Base-by-base conservation (phyloP, 2,329 filamentous ascomycete genomes). In the Ilyonectria destructans region DNA sequence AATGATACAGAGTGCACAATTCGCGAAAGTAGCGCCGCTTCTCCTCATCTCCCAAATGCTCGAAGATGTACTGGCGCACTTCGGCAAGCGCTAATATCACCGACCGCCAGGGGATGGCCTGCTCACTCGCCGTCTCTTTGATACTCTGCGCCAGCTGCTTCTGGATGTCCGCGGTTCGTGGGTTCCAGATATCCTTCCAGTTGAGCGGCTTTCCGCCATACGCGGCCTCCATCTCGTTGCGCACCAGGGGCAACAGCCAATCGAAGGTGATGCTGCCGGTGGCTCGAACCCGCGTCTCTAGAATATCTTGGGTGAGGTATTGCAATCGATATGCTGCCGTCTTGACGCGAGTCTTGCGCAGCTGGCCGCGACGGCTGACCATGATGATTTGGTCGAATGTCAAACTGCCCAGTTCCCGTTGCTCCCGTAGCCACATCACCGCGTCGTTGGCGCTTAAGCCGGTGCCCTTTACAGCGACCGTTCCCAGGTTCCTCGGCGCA, bases 121-220 rank as follows among this genome's bases (percentile, higher is more conserved):
- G 37, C 8, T 45, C 40, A 23, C 13, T 31, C 3, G 40, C n/a
- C 19, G 23, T 10, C 19, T 48, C 55, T 19, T 13, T 58, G 40
- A 58, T 35, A 17, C 55, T 58, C 33, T 48, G 19, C 4, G 55
- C 55, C 2, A 58, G 29, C 3, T 33, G 21, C 13, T 21, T 48
- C 12, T 31, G 55, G 4, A 58, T 45, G 19, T 58, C 55, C 1
- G 40, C 23, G 15, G 55, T 46, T 33, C 55, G 40, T 7, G 55
- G 55, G n/a, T 58, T 58, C 55, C 23, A 58, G 4, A 58, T 58
- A 19, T 58, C 40, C 17, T 58, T 37, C 55, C 55, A 58, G 13
- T 58, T n/a, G 8, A 58, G 15, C 17, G 8, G 4, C 23, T 35
- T 33, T 35, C 40, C 55, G 26, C 37, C 40, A 33, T 58, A 58